phyloP scores from a whole-genome alignment of 257 asterid genomes.

The Solanum megistacrolobum region DNA sequence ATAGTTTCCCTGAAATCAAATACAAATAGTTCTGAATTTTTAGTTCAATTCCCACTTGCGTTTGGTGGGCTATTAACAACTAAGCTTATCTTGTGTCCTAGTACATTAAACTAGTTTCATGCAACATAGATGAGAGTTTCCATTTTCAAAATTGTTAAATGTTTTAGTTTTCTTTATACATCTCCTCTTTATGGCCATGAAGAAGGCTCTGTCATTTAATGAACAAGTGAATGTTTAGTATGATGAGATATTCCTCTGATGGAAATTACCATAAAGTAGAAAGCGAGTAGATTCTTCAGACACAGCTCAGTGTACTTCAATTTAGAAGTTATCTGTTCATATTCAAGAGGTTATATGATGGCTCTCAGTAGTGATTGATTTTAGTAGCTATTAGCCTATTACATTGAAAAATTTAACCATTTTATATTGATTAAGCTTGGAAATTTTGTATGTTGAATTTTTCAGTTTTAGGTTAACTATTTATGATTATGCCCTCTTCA shows the following conservation, averaged over 20 bases:
- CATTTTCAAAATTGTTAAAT: neutral
- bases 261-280: no score
- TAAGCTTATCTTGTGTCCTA: neutral
- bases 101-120: no score
- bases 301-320: no score
- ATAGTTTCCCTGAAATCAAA: neutral
- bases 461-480: neutral
- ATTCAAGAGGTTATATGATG: no score
- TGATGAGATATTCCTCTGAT: no score
- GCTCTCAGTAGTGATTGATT: no score
- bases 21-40: neutral
- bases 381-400: no score
- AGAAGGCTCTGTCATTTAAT: constrained; percentile 13
- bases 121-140: no score
- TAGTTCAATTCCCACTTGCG: neutral
- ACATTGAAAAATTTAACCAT: no score
- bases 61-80: neutral
- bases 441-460: neutral
- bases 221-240: constrained; percentile 24
- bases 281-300: no score
- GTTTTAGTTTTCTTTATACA: neutral
- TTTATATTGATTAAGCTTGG: no score
- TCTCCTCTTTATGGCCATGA: constrained; percentile 7
- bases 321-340: no score
- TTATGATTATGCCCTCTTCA: neutral